Percentiles rank a stretch among this genome's conserved stretches.
phyloP scores from a whole-genome alignment of 139 green algal genomes.

The Volvox reticuliferus region DNA sequence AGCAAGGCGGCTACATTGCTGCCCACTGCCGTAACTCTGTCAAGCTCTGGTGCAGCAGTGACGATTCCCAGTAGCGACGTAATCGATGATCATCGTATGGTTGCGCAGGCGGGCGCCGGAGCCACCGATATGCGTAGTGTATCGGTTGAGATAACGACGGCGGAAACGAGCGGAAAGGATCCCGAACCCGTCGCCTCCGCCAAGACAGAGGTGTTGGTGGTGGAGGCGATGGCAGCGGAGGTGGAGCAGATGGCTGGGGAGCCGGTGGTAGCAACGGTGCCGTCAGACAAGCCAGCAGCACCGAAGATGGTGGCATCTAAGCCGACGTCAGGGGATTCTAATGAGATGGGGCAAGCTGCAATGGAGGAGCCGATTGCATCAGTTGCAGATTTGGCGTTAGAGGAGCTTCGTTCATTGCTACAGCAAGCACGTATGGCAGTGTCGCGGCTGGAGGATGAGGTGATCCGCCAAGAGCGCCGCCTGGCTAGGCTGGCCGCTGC shows the following conservation, averaged over 20 bases:
- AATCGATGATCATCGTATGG: no score
- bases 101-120: no score
- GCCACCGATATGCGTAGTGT: no score
- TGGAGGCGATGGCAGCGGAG: background rate
- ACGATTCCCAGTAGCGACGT: no score
- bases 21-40: no score
- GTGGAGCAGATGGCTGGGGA: background rate
- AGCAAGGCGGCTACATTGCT: no score
- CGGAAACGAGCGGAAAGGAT: no score
- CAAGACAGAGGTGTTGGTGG: no score
- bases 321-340: no score
- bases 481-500: background rate
- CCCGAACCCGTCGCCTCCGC: no score
- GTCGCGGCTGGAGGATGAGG: background rate
- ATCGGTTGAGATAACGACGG: no score
- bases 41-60: no score
- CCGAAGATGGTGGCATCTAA: background rate
- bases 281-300: background rate
- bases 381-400: background rate
- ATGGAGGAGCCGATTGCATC: background rate
- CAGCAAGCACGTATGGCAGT: slow-evolving; percentile 2
- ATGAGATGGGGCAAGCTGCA: background rate
- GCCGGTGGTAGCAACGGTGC: background rate
- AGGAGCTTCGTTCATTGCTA: background rate
- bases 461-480: background rate